These are phyloP conservation scores for Hypoxylon fragiforme DNA, from an alignment of 495 filamentous ascomycete genomes.

Conservation along the genomic window DNA sequence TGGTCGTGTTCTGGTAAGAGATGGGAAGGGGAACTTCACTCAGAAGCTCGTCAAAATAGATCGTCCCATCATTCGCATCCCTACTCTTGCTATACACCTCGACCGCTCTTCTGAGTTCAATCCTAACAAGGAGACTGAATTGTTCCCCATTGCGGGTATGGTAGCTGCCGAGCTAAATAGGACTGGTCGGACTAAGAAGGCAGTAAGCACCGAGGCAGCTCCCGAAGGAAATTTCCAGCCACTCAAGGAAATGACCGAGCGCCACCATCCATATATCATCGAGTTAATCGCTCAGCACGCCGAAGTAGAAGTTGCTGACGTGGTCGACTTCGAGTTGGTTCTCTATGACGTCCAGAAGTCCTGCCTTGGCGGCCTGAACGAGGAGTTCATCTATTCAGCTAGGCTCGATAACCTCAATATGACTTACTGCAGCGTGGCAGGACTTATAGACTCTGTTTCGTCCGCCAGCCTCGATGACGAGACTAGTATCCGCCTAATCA, in stretches of 20 bases:
- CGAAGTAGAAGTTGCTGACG: conserved; percentile 64
- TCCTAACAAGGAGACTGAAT: conserved; percentile 95
- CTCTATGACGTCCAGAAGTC: conserved; percentile 94
- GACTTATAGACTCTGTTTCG: conserved; percentile 76
- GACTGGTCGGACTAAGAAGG: conserved; percentile 47
- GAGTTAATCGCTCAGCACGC: conserved; percentile 83
- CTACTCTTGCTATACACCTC: conserved; percentile 91
- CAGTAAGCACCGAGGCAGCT: conserved; percentile 42
- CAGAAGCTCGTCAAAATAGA: conserved; percentile 91
- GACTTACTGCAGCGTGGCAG: conserved; percentile 84
- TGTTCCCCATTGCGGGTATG: conserved; percentile 91
- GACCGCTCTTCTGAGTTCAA: conserved; percentile 80
- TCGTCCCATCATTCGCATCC: conserved; percentile 86
- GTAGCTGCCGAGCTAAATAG: conserved; percentile 86
- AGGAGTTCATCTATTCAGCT: conserved; percentile 92
- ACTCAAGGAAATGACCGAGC: conserved; percentile 73
- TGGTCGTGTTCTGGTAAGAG: conserved; percentile 81
- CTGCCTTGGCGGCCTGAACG: conserved; percentile 83
- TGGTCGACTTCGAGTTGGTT: conserved; percentile 93
- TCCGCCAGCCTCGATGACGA: conserved; percentile 67
- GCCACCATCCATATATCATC: conserved; percentile 87
- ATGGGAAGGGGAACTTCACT: conserved; percentile 70
- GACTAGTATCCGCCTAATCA: conserved; percentile 79
- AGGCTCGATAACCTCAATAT: conserved; percentile 94
- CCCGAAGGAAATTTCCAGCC: conserved; percentile 64